Evolutionary conservation across 2,329 filamentous ascomycete genomes (phyloP).

Genomic region (Colletotrichum phormii): DNA sequence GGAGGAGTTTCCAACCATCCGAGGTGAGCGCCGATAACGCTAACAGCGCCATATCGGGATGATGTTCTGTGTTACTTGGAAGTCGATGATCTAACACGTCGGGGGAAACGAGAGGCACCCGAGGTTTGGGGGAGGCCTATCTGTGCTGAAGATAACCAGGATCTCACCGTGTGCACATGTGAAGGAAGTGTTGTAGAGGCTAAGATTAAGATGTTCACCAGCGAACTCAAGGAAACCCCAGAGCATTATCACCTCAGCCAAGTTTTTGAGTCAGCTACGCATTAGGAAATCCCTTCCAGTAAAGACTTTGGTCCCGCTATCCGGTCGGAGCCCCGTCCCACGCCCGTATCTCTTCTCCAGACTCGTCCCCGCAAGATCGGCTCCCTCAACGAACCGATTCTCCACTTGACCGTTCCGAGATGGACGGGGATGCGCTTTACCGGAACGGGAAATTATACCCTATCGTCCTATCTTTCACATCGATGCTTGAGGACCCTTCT

Average conservation of each 20-base stretch:
- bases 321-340: background rate
- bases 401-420: slow-evolving; percentile 24
- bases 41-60: slow-evolving; percentile 8
- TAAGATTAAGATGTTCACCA: background rate
- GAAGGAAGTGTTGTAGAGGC: background rate
- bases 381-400: slow-evolving; percentile 13
- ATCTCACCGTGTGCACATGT: background rate
- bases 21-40: background rate
- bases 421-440: slow-evolving; percentile 22
- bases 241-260: slow-evolving; percentile 7
- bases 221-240: background rate
- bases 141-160: background rate
- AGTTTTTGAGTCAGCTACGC: background rate
- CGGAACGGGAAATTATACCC: slow-evolving; percentile 30
- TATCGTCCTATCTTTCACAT: slow-evolving; percentile 12
- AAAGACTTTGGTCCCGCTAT: background rate
- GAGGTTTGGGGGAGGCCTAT: background rate
- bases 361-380: slow-evolving; percentile 24
- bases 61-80: background rate
- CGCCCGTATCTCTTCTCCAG: slow-evolving; percentile 15
- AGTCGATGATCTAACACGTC: background rate
- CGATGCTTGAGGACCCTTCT: background rate
- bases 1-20: slow-evolving; percentile 14
- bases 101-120: background rate
- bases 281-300: background rate